A percentile compares a stretch with the other conserved stretches of the same genome.
phyloP scores from a whole-genome alignment of 345 rosid species.

The thale cress (Arabidopsis thaliana) region TAIR10.1 NC_003076.8:25842001-25842500 shows the following conservation, averaged over 20 bases:
- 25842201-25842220: slow-evolving; percentile 81
- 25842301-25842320: slow-evolving; percentile 74
- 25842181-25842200: slow-evolving; percentile 70
- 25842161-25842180: slow-evolving; percentile 67
- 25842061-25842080: slow-evolving; percentile 8
- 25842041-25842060: slow-evolving; percentile 32
- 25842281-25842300: slow-evolving; percentile 67
- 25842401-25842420: slow-evolving; percentile 52
- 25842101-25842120: slow-evolving; percentile 43
- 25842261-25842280: slow-evolving; percentile 66
- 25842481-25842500: slow-evolving; percentile 50
- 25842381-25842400: slow-evolving; percentile 67
- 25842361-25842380: slow-evolving; percentile 74
- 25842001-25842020: slow-evolving; percentile 33
- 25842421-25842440: slow-evolving; percentile 67
- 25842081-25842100: slow-evolving; percentile 23
- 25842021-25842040: slow-evolving; percentile 44
- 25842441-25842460: slow-evolving; percentile 63
- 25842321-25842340: slow-evolving; percentile 81
- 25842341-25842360: slow-evolving; percentile 77
- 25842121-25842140: slow-evolving; percentile 94
- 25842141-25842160: slow-evolving; percentile 87
- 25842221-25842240: slow-evolving; percentile 86
- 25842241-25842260: slow-evolving; percentile 80
- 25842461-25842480: slow-evolving; percentile 78